phyloP scores from a whole-genome alignment of 1,284 basidiomycete species.

The Ceratobasidium sp. region DNA sequence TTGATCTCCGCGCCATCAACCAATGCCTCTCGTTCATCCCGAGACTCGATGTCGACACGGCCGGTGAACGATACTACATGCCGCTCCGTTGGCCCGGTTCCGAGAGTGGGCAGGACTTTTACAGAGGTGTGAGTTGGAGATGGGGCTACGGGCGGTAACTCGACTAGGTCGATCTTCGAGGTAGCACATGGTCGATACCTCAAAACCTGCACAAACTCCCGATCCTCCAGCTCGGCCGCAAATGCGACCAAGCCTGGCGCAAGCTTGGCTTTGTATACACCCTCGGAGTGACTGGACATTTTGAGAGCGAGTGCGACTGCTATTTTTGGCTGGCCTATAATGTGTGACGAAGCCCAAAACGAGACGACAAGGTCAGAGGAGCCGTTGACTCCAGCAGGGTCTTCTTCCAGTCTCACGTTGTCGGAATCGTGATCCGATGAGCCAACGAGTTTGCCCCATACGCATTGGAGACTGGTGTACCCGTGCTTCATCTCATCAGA shows the following conservation, averaged over 20 bases:
- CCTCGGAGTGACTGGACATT: not conserved
- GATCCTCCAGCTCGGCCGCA: no score
- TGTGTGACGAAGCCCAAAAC: slow-evolving; percentile 11
- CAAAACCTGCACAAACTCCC: no score
- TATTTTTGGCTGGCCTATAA: not conserved
- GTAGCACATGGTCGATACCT: no score
- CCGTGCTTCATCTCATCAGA: no score
- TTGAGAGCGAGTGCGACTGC: slow-evolving; percentile 1
- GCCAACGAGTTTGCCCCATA: slow-evolving; percentile 11
- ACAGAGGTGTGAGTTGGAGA: not conserved
- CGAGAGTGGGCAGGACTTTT: not conserved
- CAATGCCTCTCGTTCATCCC: no score
- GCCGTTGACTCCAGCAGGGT: not conserved
- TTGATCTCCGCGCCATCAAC: no score
- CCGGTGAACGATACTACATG: no score
- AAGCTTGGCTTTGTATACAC: slow-evolving; percentile 44
- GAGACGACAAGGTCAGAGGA: slow-evolving; percentile 25
- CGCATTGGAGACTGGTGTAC: no score
- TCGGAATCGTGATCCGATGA: not conserved
- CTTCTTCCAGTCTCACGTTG: no score
- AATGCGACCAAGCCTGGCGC: slow-evolving; percentile 43
- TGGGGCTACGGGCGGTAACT: not conserved
- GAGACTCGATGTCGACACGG: no score
- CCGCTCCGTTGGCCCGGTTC: no score
- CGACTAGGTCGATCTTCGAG: no score